Percentiles rank a stretch among this genome's conserved stretches.
These are phyloP conservation scores for Microthlaspi erraticum DNA, from an alignment of 345 rosid genomes.

Conservation along the genomic window DNA sequence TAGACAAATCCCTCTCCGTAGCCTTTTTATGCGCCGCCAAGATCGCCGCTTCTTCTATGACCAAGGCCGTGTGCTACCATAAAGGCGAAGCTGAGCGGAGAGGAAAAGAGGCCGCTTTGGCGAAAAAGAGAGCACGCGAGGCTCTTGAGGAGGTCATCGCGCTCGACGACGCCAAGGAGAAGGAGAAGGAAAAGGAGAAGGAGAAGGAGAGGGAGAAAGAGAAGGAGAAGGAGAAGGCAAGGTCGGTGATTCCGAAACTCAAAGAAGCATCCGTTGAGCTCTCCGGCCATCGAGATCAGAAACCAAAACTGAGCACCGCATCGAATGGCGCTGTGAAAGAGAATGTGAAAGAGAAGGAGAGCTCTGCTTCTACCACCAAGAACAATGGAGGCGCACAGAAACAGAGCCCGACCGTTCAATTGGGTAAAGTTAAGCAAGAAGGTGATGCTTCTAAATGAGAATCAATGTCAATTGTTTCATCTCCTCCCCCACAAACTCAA, in stretches of 20 bases:
- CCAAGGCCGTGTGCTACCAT: conserved; percentile 49
- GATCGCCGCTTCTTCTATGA: conserved; percentile 63
- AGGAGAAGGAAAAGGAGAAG: too few relatives aligned
- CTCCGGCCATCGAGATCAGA: conserved; percentile 24
- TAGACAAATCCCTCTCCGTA: conserved; percentile 53
- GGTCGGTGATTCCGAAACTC: conserved; percentile 11
- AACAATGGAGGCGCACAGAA: neutral
- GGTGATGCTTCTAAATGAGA: conserved; percentile 26
- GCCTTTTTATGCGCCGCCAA: conserved; percentile 65
- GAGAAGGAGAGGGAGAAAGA: too few relatives aligned
- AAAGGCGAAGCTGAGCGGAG: conserved; percentile 60
- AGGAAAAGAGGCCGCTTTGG: conserved; percentile 63
- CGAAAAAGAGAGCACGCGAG: conserved; percentile 72
- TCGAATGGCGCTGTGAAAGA: conserved; percentile 34
- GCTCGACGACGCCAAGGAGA: neutral
- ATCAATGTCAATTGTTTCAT: neutral
- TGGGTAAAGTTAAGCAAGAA: conserved; percentile 38
- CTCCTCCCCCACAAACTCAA: neutral
- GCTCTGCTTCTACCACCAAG: conserved; percentile 5
- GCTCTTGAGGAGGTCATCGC: conserved; percentile 57
- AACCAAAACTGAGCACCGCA: conserved; percentile 26
- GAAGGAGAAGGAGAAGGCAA: conserved; percentile 32
- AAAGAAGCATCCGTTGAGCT: conserved; percentile 34
- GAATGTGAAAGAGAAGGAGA: conserved; percentile 28
- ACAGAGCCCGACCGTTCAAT: neutral